These are phyloP conservation scores for Narthecium ossifragum DNA, from an alignment of 106 monocot species.

Conservation along the genomic window DNA sequence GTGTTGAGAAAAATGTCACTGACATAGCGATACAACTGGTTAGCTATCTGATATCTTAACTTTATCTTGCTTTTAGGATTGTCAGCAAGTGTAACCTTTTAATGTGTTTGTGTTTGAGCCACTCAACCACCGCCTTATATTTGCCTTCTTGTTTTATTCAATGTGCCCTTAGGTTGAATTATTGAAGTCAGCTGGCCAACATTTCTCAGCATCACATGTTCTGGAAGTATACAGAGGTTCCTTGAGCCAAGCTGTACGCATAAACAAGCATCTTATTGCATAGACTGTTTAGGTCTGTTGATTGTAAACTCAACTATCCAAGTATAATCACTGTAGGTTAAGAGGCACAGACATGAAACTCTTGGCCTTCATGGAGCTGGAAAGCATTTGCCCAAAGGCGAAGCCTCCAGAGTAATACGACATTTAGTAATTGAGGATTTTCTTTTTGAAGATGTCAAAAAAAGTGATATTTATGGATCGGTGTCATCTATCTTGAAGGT, in stretches of 20 bases:
- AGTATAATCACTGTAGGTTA: conserved; percentile 67
- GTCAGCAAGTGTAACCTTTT: too few relatives aligned
- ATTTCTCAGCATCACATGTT: conserved; percentile 66
- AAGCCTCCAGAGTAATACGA: conserved; percentile 80
- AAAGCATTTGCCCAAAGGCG: conserved; percentile 66
- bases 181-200: conserved; percentile 55
- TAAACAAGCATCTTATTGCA: background rate
- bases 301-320: background rate
- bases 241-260: conserved; percentile 67
- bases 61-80: too few relatives aligned
- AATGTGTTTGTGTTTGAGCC: too few relatives aligned
- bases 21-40: conserved; percentile 85
- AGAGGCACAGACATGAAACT: conserved; percentile 65
- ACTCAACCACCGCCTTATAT: too few relatives aligned
- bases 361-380: conserved; percentile 90
- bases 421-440: conserved; percentile 82
- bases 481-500: conserved; percentile 90
- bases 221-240: conserved; percentile 94
- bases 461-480: conserved; percentile 91
- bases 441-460: conserved; percentile 85
- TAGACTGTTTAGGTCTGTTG: background rate
- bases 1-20: conserved; percentile 67
- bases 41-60: conserved; percentile 3
- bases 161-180: conserved; percentile 57
- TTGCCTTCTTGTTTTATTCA: conserved; percentile 1